Evolutionary conservation across 1,139 yeast species (phyloP).

Genomic region (Hyphopichia wangnamkhiaoensis): DNA sequence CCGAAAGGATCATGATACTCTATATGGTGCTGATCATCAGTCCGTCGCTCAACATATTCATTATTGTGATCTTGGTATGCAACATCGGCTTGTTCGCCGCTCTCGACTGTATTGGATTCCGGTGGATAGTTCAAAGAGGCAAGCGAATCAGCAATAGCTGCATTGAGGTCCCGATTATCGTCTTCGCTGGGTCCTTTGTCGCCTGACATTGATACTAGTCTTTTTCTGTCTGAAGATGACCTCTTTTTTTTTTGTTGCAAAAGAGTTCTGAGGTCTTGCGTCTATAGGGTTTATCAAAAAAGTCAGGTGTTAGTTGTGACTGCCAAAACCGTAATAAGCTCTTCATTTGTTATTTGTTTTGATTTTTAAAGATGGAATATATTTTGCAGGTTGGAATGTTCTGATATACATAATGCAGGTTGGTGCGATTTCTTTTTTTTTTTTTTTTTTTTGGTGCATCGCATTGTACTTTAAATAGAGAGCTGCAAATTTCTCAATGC

Average conservation of each 20-base stretch:
- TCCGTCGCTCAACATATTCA: constrained; percentile 1
- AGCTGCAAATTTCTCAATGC: too few species aligned
- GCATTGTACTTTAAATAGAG: too few species aligned
- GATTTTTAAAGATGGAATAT: constrained; percentile 4
- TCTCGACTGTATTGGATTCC: too few species aligned
- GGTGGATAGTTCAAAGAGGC: background rate
- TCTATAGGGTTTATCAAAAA: too few species aligned
- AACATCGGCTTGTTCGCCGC: too few species aligned
- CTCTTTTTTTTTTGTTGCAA: too few species aligned
- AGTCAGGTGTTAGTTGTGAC: too few species aligned
- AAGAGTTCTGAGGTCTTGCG: too few species aligned
- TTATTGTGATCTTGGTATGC: background rate
- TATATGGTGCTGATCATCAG: too few species aligned
- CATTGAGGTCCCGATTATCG: constrained; percentile 3
- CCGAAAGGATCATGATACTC: too few species aligned
- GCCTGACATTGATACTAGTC: constrained; percentile 2
- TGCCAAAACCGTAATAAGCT: background rate
- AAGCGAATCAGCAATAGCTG: constrained; percentile 1
- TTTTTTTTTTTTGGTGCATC: background rate
- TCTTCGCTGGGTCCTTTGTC: constrained; percentile 1
- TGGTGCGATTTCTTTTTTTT: background rate
- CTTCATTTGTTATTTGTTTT: constrained; percentile 1
- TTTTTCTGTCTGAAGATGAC: too few species aligned
- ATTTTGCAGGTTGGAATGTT: constrained; percentile 1
- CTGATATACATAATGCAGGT: background rate